These are phyloP conservation scores for Verticillium dahliae DNA, from an alignment of 2,329 filamentous ascomycete species.

Conservation along the genomic window DNA sequence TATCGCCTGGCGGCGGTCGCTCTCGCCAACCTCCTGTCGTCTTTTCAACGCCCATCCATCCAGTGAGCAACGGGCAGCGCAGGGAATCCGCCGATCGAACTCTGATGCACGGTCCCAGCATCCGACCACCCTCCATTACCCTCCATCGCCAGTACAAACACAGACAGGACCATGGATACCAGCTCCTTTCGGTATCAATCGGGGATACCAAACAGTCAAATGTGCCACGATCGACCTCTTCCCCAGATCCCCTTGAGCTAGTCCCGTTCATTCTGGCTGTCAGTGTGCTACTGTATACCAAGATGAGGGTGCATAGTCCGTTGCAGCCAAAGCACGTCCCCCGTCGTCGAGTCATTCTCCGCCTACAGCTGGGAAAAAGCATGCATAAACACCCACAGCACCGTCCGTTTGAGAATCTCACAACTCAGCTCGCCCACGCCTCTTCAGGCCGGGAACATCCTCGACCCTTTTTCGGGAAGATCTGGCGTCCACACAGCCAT, in stretches of 20 bases:
- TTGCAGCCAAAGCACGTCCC: background rate
- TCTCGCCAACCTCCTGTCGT: background rate
- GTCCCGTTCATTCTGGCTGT: background rate
- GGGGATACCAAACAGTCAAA: background rate
- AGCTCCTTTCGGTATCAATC: background rate
- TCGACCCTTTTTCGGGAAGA: background rate
- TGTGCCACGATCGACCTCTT: background rate
- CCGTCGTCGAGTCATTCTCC: background rate
- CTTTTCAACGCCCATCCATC: background rate
- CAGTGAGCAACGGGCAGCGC: background rate
- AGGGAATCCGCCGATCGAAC: background rate
- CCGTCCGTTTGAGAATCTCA: background rate
- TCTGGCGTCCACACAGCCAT: background rate
- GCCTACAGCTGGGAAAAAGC: background rate
- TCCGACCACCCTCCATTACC: background rate
- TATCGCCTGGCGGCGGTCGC: background rate
- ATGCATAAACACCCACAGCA: background rate
- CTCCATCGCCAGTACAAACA: background rate
- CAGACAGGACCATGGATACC: background rate
- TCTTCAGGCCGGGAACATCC: background rate
- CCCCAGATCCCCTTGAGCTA: background rate
- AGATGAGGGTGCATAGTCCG: background rate
- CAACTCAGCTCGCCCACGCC: background rate
- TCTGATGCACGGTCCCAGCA: background rate
- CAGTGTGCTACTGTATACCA: background rate